phyloP scores from a whole-genome alignment of 257 asterid species.

The Fraxinus excelsior region DNA sequence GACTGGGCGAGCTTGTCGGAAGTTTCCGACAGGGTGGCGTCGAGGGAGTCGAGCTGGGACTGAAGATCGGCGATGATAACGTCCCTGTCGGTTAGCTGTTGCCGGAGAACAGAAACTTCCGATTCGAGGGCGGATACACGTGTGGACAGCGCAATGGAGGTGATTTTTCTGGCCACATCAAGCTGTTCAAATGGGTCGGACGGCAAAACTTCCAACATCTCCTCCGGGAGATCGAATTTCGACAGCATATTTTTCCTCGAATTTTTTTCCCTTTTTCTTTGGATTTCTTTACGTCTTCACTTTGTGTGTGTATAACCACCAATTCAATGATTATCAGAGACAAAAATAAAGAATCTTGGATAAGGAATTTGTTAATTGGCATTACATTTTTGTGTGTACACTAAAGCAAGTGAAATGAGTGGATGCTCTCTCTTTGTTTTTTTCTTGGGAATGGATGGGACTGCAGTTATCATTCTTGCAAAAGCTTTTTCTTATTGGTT shows the following conservation, averaged over 20 bases:
- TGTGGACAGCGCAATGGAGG: constrained; percentile 90
- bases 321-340: constrained; percentile 7
- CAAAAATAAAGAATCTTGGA: constrained; percentile 23
- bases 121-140: constrained; percentile 86
- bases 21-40: constrained; percentile 54
- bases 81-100: constrained; percentile 65
- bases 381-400: background rate
- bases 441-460: background rate
- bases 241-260: constrained; percentile 38
- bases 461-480: background rate
- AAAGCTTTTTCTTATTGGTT: too few relatives aligned
- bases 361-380: constrained; percentile 30
- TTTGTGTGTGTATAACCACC: constrained; percentile 28
- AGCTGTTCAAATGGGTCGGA: constrained; percentile 94
- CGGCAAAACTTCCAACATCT: constrained; percentile 66
- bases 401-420: background rate
- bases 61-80: constrained; percentile 65
- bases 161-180: constrained; percentile 85
- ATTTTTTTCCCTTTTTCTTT: background rate
- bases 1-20: constrained; percentile 57
- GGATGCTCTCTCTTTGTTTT: constrained; percentile 18
- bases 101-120: constrained; percentile 66
- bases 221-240: constrained; percentile 82
- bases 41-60: constrained; percentile 75
- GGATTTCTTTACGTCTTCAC: background rate